Evolutionary conservation across 2,329 filamentous ascomycete species (phyloP).

Genomic region (Colletotrichum gigasporum): DNA sequence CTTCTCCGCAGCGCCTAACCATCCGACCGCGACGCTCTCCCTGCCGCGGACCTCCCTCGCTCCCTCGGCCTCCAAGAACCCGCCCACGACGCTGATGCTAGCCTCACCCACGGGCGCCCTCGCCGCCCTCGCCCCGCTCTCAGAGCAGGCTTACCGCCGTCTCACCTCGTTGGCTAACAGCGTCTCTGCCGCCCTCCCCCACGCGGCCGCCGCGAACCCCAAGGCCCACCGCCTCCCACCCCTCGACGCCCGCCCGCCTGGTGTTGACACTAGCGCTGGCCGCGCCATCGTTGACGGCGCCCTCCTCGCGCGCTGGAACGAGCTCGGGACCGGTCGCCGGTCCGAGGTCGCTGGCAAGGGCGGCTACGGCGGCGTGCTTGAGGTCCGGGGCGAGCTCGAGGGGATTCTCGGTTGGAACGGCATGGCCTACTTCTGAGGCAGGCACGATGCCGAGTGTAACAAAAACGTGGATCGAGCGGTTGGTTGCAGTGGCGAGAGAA

Average conservation of each 20-base stretch:
- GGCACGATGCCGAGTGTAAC: not conserved
- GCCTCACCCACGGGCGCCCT: conserved; percentile 81
- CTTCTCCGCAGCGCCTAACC: conserved; percentile 85
- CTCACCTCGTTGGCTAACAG: conserved; percentile 84
- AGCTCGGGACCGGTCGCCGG: conserved; percentile 76
- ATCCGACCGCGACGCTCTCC: conserved; percentile 78
- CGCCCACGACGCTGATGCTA: conserved; percentile 66
- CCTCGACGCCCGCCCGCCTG: conserved; percentile 56
- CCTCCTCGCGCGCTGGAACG: conserved; percentile 78
- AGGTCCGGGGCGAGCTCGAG: conserved; percentile 76
- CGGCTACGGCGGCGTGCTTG: conserved; percentile 71
- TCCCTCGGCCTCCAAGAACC: conserved; percentile 40
- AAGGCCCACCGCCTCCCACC: conserved; percentile 73
- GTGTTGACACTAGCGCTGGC: conserved; percentile 67
- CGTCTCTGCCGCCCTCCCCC: conserved; percentile 78
- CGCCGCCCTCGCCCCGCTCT: conserved; percentile 78
- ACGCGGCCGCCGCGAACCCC: conserved; percentile 84
- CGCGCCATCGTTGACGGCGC: conserved; percentile 81
- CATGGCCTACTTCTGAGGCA: conserved; percentile 60
- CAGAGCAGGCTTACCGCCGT: conserved; percentile 84
- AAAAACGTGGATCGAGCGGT: too few relatives aligned
- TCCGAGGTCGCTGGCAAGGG: conserved; percentile 79
- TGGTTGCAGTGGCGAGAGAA: not conserved
- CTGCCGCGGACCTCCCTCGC: conserved; percentile 69
- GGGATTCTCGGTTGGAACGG: conserved; percentile 70